phyloP scores from a whole-genome alignment of 1,284 basidiomycete species.

The Rhodotorula sp. region DNA sequence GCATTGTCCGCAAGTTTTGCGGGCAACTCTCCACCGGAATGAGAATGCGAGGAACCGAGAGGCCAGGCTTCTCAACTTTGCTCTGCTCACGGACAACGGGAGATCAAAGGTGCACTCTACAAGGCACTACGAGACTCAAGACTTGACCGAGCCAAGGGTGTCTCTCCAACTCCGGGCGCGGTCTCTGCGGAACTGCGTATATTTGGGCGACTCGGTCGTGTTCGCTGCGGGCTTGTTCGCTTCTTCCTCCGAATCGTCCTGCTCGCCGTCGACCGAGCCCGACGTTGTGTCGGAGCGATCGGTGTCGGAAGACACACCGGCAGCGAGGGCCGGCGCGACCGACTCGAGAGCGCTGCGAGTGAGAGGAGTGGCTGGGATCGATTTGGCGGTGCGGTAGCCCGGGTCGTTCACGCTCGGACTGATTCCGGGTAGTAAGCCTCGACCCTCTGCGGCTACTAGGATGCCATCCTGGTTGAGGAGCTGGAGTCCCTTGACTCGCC shows the following conservation, averaged over 20 bases:
- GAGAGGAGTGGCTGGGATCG: not conserved
- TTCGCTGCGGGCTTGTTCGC: constrained; percentile 19
- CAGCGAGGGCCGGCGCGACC: too few species aligned
- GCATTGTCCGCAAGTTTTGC: too few species aligned
- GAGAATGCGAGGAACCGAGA: too few species aligned
- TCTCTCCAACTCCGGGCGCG: not conserved
- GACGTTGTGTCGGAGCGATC: not conserved
- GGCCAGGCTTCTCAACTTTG: too few species aligned
- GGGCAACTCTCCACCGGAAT: too few species aligned
- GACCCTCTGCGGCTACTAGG: not conserved
- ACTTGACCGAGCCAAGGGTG: too few species aligned
- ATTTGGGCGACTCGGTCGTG: not conserved
- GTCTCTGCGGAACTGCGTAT: not conserved
- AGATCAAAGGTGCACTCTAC: too few species aligned
- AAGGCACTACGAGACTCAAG: too few species aligned
- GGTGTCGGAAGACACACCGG: constrained; percentile 13
- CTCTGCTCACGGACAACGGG: too few species aligned
- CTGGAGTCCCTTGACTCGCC: not conserved
- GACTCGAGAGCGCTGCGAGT: not conserved
- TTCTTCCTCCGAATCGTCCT: not conserved
- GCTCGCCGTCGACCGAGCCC: not conserved
- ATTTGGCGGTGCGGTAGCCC: not conserved
- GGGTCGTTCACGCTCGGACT: not conserved
- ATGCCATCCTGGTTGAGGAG: not conserved
- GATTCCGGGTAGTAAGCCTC: not conserved